Conservation (phyloP, 176 grass and related monocot genomes). For the Aegilops bicornis region DNA sequence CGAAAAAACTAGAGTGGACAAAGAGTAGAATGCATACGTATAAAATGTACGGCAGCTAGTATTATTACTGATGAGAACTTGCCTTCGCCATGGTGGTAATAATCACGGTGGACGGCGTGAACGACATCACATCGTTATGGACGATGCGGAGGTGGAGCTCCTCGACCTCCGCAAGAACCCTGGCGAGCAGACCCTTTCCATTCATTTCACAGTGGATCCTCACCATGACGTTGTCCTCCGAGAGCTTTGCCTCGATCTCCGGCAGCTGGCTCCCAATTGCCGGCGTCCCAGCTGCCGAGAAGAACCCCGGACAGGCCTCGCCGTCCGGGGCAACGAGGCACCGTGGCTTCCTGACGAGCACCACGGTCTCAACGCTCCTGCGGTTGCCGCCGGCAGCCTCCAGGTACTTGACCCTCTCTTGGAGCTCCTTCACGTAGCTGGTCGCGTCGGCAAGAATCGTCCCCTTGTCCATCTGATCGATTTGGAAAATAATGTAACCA, state of each 20-base stretch:
- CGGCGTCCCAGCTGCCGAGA: neutral
- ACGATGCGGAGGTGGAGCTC: constrained; percentile 42
- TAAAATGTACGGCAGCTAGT: no score
- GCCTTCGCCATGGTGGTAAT: constrained; percentile 53
- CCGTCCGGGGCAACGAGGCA: neutral
- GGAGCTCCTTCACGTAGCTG: constrained; percentile 51
- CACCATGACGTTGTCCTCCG: constrained; percentile 45
- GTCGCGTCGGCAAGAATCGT: constrained; percentile 59
- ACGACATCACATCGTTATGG: constrained; percentile 47
- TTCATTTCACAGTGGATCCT: constrained; percentile 45
- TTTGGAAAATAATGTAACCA: neutral
- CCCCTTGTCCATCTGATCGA: constrained; percentile 57
- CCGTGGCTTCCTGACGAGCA: constrained; percentile 32
- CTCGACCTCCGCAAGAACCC: constrained; percentile 49
- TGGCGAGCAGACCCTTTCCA: constrained; percentile 43
- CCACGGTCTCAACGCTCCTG: constrained; percentile 27
- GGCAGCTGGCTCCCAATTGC: neutral
- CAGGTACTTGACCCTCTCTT: constrained; percentile 44
- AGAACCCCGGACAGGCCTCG: neutral
- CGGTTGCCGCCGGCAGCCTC: constrained; percentile 25
- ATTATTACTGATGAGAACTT: constrained; percentile 3
- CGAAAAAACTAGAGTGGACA: no score
- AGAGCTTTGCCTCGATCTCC: constrained; percentile 49
- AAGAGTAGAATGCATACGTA: no score
- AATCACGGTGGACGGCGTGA: constrained; percentile 29